These are phyloP conservation scores for Hirschfeldia incana DNA, from an alignment of 345 rosid species.

Conservation along the genomic window DNA sequence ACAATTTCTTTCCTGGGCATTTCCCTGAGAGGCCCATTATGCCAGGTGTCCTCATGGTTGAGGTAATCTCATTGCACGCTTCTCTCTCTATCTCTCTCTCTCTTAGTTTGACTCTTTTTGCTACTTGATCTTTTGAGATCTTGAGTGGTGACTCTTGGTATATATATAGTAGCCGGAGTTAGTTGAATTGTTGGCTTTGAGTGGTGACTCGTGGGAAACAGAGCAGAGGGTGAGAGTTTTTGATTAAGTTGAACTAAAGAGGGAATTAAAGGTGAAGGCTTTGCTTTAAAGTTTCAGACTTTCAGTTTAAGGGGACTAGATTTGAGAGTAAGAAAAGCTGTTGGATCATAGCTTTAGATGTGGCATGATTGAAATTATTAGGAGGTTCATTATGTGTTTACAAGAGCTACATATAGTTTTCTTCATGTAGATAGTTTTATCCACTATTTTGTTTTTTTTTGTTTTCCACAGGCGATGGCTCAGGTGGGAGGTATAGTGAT, in stretches of 20 bases:
- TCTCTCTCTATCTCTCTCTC: not conserved
- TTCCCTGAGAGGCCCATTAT: slow-evolving; percentile 98
- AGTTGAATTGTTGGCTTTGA: slow-evolving; percentile 1
- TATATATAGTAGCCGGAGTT: not conserved
- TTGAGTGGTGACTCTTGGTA: no score
- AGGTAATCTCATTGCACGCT: slow-evolving; percentile 52
- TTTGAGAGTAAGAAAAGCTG: not conserved
- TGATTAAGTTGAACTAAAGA: not conserved
- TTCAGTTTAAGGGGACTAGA: not conserved
- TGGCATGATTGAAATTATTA: not conserved
- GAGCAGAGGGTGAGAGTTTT: not conserved
- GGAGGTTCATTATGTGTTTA: not conserved
- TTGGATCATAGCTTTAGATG: not conserved
- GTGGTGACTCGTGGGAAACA: not conserved
- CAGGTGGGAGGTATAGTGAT: slow-evolving; percentile 93
- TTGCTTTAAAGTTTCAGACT: not conserved
- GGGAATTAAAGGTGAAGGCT: not conserved
- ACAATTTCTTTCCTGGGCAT: slow-evolving; percentile 99
- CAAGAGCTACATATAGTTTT: not conserved
- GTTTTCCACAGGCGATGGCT: slow-evolving; percentile 73
- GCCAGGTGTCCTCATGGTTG: slow-evolving; percentile 99
- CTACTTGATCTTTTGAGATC: not conserved
- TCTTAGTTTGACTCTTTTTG: not conserved
- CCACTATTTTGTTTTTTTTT: not conserved
- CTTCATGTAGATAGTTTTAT: not conserved